A percentile compares a stretch with the other conserved stretches of the same genome.
These are phyloP conservation scores for Firmiana major DNA, from an alignment of 345 rosid species.

Conservation along the genomic window DNA sequence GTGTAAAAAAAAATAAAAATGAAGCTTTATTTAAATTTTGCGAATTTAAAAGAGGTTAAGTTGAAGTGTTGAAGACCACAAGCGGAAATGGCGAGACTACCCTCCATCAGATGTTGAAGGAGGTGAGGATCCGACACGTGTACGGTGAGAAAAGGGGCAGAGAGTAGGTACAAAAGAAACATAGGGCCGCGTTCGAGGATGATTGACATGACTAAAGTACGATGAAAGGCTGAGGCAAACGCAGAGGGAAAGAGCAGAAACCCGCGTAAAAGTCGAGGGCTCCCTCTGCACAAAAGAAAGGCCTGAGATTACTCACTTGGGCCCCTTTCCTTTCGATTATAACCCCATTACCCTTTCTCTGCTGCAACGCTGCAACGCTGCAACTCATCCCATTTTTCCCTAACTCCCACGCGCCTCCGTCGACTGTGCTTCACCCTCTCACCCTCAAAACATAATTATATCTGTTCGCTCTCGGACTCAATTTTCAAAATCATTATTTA, in stretches of 20 bases:
- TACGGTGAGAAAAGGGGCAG: background rate
- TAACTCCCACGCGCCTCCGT: background rate
- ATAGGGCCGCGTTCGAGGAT: conserved; percentile 24
- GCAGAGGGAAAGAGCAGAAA: background rate
- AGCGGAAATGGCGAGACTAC: background rate
- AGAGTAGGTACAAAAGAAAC: background rate
- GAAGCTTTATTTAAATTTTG: too few species aligned
- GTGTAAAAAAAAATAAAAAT: too few species aligned
- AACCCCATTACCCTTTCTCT: background rate
- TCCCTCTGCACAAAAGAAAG: conserved; percentile 21
- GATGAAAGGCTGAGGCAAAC: conserved; percentile 47
- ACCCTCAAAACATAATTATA: background rate
- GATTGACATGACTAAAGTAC: conserved; percentile 46
- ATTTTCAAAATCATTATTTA: too few species aligned
- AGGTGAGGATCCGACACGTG: conserved; percentile 8
- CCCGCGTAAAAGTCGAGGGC: conserved; percentile 73
- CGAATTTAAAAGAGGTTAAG: too few species aligned
- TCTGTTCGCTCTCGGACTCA: too few species aligned
- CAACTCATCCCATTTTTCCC: background rate
- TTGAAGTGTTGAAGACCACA: background rate
- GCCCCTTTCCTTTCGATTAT: conserved; percentile 5
- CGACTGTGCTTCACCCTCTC: background rate
- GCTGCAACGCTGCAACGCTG: background rate
- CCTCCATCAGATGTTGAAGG: background rate
- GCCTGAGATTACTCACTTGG: conserved; percentile 14